Evolutionary conservation across 805 yeast genomes (phyloP), one percentile per base, ranked within the genome.

Genomic region (Lachancea quebecensis): DNA sequence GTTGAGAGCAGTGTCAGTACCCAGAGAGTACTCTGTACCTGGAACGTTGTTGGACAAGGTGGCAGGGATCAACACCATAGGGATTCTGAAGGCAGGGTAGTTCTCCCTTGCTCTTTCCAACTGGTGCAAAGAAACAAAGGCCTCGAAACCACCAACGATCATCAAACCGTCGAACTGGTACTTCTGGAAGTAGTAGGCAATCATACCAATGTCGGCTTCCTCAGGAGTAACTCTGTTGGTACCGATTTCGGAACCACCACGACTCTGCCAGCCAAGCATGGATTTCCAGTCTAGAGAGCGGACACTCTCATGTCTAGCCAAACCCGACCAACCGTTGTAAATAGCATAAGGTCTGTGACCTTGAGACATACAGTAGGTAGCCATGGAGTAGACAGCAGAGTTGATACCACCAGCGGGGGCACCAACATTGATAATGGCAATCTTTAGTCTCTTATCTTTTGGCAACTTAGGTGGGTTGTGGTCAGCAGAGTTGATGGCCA

Each of bases 371-470:
- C 95, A 82, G 72, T 87, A 91, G 15, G 85, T 70, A 6, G 95
- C 89, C 55, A 90, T 89, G n/a, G 97, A 86, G 52, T 90, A 77
- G 9, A 88, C 80, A 3, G 96, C 96, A 50, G 93, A 79, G 62
- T 93, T 93, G 80, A 93, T 76, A 39, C 96, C 97, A 42, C 95
- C 96, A 10, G 98, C 91, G 18, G 99, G 96, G 0, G 99, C 99
- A 55, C 99, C 99, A 38, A 91, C 85, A 59, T 89, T 86, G 44
- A 93, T 75, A 50, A 93, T 82, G 44, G 93, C 99, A 54, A 90
- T 77, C 56, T 79, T 84, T 55, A 82, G 72, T 49, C 82, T 71
- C 59, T 84, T 70, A 16, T 70, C 75, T 15, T 66, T 73, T 9
- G 93, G 88, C 52, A 83, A 68, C 4, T 70, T 51, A 41, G 79